Base-by-base conservation (phyloP, 2,329 filamentous ascomycete genomes). In the Stemphylium lycopersici region DNA sequence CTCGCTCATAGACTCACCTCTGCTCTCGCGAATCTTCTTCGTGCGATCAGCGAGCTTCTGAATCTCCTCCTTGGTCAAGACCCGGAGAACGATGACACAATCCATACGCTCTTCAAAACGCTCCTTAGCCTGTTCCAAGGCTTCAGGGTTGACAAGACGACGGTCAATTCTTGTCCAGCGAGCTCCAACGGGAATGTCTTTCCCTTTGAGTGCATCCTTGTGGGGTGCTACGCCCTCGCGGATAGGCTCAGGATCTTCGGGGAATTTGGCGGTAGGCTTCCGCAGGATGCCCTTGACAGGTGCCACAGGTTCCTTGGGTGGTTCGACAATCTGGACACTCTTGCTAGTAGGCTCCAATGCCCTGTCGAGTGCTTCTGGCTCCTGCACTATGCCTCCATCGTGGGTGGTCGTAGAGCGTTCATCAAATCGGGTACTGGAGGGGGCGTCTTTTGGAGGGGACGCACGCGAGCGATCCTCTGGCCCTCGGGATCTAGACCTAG, bases 101-200 rank as follows among this genome's bases (percentile, higher is more conserved):
- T 96, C 92, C 55, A 92, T 85, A n/a, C 92, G 85, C 66, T 96
- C 90, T 76, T 98, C 93, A 63, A 90, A 98, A 26, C 93, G 84
- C 78, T 97, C 93, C 66, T 95, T 90, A n/a, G 90, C 90, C 57
- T 90, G 84, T 53, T 90, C 89, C 41, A 98, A 78, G 0, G 93
- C 92, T 64, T 93, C 90, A 0, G 93, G 92, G 65, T 96, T 97
- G 66, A 98, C 93, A 50, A 96, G 83, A 62, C 89, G 87, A 52
- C 93, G 87, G 71, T 89, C 90, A 70, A 98, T 93, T 78, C 95
- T 96, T 41, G 93, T 97, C 93, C 93, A 97, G 49, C 91, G 85
- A 31, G 93, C 93, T 52, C 89, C 90, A 0, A 87, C 77, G 4
- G 80, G 80, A 29, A 91, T 90, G 34, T 90, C 88, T 58, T 88